Evolutionary conservation across 208 protist species (phyloP).

Genomic region (Acanthamoeba triangularis): DNA sequence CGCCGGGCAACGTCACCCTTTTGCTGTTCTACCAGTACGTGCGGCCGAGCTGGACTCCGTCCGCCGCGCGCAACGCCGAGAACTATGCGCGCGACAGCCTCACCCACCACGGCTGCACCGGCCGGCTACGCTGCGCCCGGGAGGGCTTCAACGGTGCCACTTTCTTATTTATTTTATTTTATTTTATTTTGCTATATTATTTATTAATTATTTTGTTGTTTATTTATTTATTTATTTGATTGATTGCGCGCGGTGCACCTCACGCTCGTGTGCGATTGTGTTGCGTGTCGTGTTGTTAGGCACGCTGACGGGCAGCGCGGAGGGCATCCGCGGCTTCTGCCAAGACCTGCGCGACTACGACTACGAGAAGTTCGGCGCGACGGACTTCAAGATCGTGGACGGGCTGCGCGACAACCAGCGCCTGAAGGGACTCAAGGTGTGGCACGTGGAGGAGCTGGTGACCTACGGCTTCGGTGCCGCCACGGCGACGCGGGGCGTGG

Average conservation of each 20-base stretch:
- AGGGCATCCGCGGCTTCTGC: not conserved
- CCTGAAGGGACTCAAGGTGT: not conserved
- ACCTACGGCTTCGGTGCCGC: not conserved
- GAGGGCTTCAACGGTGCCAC: not conserved
- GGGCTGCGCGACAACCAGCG: not conserved
- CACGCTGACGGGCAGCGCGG: not conserved
- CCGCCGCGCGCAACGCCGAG: not conserved
- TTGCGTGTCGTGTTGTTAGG: not conserved
- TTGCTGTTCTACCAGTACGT: not conserved
- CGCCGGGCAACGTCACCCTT: not conserved
- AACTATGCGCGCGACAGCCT: not conserved
- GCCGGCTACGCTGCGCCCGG: not conserved
- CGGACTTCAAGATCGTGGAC: not conserved
- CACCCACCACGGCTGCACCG: not conserved
- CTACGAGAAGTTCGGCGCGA: not conserved
- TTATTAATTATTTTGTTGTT: not conserved
- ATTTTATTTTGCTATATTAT: not conserved
- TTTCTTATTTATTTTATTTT: not conserved
- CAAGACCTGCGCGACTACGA: not conserved
- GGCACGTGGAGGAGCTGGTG: not conserved
- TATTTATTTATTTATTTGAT: not conserved
- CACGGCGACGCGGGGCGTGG: not conserved
- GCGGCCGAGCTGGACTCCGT: not conserved
- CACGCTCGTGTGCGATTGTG: too few relatives aligned
- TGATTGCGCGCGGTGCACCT: too few relatives aligned